phyloP scores from a whole-genome alignment of 306 rosid genomes.

The Macrotyloma uniflorum region DNA sequence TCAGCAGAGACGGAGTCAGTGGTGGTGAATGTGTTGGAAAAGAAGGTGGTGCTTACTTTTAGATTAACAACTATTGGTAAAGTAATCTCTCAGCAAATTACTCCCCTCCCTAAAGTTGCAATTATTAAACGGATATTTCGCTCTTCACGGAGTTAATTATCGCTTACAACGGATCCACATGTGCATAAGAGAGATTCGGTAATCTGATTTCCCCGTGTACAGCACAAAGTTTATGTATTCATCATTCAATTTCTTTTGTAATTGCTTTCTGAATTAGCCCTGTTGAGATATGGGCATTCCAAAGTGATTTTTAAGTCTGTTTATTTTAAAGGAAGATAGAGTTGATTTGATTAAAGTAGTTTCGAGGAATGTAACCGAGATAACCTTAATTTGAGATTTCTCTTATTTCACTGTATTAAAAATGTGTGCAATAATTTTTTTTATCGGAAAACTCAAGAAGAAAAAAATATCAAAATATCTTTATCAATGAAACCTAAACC shows the following conservation, averaged over 20 bases:
- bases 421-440: too few species aligned
- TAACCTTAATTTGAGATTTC: too few species aligned
- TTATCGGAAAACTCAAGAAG: too few species aligned
- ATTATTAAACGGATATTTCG: conserved; percentile 58
- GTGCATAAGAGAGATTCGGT: conserved; percentile 29
- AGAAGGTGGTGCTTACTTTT: conserved; percentile 72
- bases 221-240: conserved; percentile 15
- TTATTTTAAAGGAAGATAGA: not conserved
- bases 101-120: conserved; percentile 52
- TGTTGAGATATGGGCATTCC: not conserved
- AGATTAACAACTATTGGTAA: conserved; percentile 55
- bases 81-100: conserved; percentile 42
- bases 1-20: conserved; percentile 77
- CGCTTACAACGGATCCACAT: conserved; percentile 4
- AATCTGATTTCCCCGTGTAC: conserved; percentile 38
- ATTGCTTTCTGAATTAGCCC: not conserved
- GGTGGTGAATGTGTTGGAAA: conserved; percentile 70
- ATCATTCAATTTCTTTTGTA: conserved; percentile 26
- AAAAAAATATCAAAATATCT: too few species aligned
- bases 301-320: not conserved
- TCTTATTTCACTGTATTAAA: too few species aligned
- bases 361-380: not conserved
- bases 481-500: too few species aligned
- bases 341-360: not conserved
- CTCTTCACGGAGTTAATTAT: conserved; percentile 41